These are phyloP conservation scores for Candida sanyaensis DNA, from an alignment of 1,139 yeast genomes.

Conservation along the genomic window DNA sequence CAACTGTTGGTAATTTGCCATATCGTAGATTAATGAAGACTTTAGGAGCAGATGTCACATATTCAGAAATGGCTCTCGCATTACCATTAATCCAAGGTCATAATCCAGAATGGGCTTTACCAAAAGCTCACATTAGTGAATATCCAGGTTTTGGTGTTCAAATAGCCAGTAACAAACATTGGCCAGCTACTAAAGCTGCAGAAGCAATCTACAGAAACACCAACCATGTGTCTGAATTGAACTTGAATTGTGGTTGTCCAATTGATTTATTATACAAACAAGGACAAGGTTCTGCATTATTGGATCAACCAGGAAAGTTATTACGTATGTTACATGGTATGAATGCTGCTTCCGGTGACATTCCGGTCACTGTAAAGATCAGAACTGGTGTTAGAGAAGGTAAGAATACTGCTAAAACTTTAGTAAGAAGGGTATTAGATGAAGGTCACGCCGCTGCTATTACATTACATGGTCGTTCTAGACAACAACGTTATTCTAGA, in stretches of 20 bases:
- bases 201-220: slow-evolving; percentile 68
- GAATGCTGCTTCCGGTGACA: slow-evolving; percentile 85
- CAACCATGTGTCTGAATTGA: slow-evolving; percentile 68
- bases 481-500: slow-evolving; percentile 91
- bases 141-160: slow-evolving; percentile 92
- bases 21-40: slow-evolving; percentile 90
- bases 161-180: slow-evolving; percentile 86
- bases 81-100: slow-evolving; percentile 86
- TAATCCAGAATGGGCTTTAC: slow-evolving; percentile 96
- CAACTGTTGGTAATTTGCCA: slow-evolving; percentile 97
- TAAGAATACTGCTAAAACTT: slow-evolving; percentile 79
- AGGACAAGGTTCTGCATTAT: slow-evolving; percentile 94
- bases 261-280: slow-evolving; percentile 87
- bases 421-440: slow-evolving; percentile 67
- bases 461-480: slow-evolving; percentile 92
- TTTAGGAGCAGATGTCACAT: slow-evolving; percentile 91
- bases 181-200: slow-evolving; percentile 93
- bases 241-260: slow-evolving; percentile 96
- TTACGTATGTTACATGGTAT: slow-evolving; percentile 80
- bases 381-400: slow-evolving; percentile 89
- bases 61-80: slow-evolving; percentile 92
- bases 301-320: slow-evolving; percentile 86
- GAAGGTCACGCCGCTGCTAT: slow-evolving; percentile 89
- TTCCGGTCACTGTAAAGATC: slow-evolving; percentile 89
- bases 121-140: slow-evolving; percentile 84